Percentiles rank a stretch among this genome's conserved stretches.
phyloP scores from a whole-genome alignment of 208 protist species.

The Leishmania tropica region DNA sequence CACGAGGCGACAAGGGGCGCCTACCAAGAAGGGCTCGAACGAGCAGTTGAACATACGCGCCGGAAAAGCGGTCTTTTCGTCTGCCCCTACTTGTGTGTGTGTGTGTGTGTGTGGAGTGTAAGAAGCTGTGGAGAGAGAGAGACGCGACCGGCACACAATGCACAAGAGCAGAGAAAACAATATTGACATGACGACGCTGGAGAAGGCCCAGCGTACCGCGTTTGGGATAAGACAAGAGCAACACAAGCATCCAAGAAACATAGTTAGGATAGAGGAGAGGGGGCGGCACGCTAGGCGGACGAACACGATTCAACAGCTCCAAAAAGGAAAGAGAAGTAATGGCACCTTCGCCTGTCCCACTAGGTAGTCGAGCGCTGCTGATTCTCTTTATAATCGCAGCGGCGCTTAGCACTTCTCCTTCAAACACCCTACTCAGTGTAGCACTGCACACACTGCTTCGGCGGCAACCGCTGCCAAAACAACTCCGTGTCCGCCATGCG shows the following conservation, averaged over 20 bases:
- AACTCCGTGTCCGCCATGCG: conserved; percentile 10
- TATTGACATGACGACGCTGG: too few species aligned
- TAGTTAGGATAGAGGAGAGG: not conserved
- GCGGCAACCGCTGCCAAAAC: conserved; percentile 48
- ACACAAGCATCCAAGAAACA: not conserved
- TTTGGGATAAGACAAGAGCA: not conserved
- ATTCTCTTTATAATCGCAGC: not conserved
- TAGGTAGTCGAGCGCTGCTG: not conserved
- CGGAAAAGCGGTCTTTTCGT: not conserved
- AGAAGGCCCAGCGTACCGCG: too few species aligned
- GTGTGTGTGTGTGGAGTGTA: not conserved
- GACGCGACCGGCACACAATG: too few species aligned
- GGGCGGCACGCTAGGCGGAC: not conserved
- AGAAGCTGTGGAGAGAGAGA: too few species aligned
- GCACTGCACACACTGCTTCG: conserved; percentile 42
- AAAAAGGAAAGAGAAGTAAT: too few species aligned
- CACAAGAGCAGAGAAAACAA: too few species aligned
- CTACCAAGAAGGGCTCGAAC: not conserved
- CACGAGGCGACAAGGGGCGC: not conserved
- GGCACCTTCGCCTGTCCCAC: not conserved
- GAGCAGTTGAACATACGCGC: not conserved
- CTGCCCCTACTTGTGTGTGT: not conserved
- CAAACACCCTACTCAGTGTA: conserved; percentile 21
- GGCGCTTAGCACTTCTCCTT: not conserved
- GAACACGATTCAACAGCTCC: not conserved